Evolutionary conservation across 441 rosid species (phyloP), one percentile per base, ranked within the genome.

Genomic region (Populus hybrid): DNA sequence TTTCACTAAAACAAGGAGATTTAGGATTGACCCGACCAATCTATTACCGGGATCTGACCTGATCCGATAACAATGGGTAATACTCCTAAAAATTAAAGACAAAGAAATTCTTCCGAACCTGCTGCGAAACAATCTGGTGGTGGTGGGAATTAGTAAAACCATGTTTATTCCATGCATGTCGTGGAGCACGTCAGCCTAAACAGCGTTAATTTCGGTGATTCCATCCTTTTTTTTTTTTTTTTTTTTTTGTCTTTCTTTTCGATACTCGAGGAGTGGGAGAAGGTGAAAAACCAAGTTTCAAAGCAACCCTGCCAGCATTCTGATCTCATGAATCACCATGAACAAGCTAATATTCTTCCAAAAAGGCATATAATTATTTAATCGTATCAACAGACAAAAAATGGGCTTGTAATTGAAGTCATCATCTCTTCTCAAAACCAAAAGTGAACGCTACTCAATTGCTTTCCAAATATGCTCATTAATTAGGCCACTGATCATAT

Each of bases 171-270:
- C 40, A 72, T 73, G 26, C 78, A 82, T 89, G 89, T 85, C 79
- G 86, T 61, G 81, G 83, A 21, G 87, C 95, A 83, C 92, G 81
- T 87, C 85, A 88, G 91, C 90, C 92, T 78, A 91, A 87, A 89
- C 92, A 90, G 89, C 93, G 90, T 79, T 84, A 83, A 89, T 88
- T 86, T 83, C 90, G 93, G 92, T 82, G 93, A 89, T 89, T 91
- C 89, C 90, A 87, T 79, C 64, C 86, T 83, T 86, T 63, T 72
- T 75, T 87, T 85, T 81, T 78, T 82, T 86, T 28, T 87, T 85
- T 82, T 78, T 82, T 86, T 87, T 81, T 86, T 82, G 79, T 87
- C 81, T 80, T 59, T 81, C 78, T 59, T 76, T 73, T 63, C 54
- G 75, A 70, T 64, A 74, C 78, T 70, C 77, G 67, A 59, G 35